Evolutionary conservation across 495 filamentous ascomycete species (phyloP).

Genomic region (Hypoxylon subgilvum): DNA sequence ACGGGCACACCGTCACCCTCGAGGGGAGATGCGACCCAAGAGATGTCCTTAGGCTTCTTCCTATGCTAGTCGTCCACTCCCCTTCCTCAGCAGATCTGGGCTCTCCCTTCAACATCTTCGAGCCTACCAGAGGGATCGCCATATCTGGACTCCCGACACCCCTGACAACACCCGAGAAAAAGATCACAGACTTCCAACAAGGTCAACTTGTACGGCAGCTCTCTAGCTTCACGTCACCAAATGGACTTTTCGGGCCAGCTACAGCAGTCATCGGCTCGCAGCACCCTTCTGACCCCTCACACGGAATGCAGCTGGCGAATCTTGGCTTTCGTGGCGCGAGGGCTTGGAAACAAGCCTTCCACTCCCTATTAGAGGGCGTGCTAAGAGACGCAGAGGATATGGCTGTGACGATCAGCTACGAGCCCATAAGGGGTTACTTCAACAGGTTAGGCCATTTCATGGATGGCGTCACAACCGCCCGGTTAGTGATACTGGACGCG

Average conservation of each 20-base stretch:
- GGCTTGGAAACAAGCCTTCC: constrained; percentile 55
- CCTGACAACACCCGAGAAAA: constrained; percentile 23
- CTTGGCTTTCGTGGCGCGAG: constrained; percentile 28
- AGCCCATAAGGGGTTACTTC: constrained; percentile 47
- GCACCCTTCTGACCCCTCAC: not conserved
- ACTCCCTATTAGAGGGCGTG: constrained; percentile 50
- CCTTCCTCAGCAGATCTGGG: constrained; percentile 30
- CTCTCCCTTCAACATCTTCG: constrained; percentile 43
- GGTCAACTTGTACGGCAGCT: constrained; percentile 46
- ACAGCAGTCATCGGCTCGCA: constrained; percentile 39
- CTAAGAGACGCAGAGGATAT: constrained; percentile 56
- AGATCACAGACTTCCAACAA: constrained; percentile 40
- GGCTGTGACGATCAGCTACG: constrained; percentile 50
- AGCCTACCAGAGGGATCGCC: constrained; percentile 32
- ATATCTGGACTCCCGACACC: constrained; percentile 38
- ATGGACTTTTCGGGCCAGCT: constrained; percentile 47
- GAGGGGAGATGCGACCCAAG: not conserved
- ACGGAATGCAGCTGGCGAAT: constrained; percentile 5
- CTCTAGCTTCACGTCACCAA: constrained; percentile 44
- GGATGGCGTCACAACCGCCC: constrained; percentile 45
- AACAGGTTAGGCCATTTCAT: constrained; percentile 45
- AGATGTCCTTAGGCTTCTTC: constrained; percentile 36
- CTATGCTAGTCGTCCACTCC: constrained; percentile 42
- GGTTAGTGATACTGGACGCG: constrained; percentile 48
- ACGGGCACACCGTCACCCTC: not conserved